Evolutionary conservation across 352 stramenopile species (phyloP).

Genomic region (Phytophthora litchii): DNA sequence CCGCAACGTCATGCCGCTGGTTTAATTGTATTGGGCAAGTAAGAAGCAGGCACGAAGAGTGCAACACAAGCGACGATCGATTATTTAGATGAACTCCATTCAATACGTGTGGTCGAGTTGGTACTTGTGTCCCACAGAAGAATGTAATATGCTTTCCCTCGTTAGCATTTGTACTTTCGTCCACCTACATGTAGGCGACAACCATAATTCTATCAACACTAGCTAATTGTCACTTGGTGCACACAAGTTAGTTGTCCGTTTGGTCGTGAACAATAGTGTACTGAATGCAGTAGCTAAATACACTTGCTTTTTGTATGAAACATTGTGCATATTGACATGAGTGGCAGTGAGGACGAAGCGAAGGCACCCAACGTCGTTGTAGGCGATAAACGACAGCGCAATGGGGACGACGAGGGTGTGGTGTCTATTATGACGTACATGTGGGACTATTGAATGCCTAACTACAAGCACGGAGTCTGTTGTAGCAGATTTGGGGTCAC

Average conservation of each 20-base stretch:
- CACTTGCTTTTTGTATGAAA: constrained; percentile 24
- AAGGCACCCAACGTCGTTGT: constrained; percentile 7
- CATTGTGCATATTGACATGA: constrained; percentile 11
- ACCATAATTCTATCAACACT: no score
- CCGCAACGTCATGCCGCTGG: constrained; percentile 68
- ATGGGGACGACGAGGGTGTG: constrained; percentile 25
- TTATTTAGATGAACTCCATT: constrained; percentile 25
- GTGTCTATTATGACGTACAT: background rate
- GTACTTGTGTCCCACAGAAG: no score
- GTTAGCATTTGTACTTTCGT: no score
- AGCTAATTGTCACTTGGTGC: background rate
- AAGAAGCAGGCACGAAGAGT: background rate
- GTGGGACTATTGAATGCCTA: constrained; percentile 1
- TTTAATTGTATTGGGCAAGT: constrained; percentile 32
- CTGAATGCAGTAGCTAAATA: no score
- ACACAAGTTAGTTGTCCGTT: no score
- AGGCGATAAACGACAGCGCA: constrained; percentile 23
- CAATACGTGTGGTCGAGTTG: background rate
- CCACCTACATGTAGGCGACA: no score
- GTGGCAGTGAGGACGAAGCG: constrained; percentile 25
- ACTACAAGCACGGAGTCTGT: background rate
- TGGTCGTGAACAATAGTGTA: no score
- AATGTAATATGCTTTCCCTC: background rate
- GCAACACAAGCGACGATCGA: background rate
- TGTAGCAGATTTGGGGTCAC: constrained; percentile 50